Evolutionary conservation across 495 filamentous ascomycete species (phyloP).

Genomic region (Lasiosphaeria ovina): DNA sequence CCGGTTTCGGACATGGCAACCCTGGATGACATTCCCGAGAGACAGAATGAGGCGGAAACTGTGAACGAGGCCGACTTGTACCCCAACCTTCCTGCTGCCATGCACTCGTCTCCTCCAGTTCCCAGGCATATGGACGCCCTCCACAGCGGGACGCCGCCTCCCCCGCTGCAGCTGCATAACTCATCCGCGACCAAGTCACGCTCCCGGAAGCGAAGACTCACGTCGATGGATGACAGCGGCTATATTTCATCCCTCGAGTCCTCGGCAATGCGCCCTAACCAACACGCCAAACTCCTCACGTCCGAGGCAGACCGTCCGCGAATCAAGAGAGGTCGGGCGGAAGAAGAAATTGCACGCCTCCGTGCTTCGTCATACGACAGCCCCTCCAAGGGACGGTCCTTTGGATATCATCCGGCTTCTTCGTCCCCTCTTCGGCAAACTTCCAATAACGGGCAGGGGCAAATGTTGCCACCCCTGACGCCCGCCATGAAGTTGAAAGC

Average conservation of each 20-base stretch:
- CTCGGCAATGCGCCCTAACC: slow-evolving; percentile 72
- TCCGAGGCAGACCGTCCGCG: slow-evolving; percentile 74
- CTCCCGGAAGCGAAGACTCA: slow-evolving; percentile 68
- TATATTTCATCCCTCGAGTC: slow-evolving; percentile 98
- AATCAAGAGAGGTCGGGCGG: slow-evolving; percentile 82
- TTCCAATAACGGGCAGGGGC: slow-evolving; percentile 45
- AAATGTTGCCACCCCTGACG: slow-evolving; percentile 78
- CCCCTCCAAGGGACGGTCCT: slow-evolving; percentile 64
- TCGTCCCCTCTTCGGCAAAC: slow-evolving; percentile 61
- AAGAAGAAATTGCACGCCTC: slow-evolving; percentile 93
- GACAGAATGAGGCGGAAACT: slow-evolving; percentile 46
- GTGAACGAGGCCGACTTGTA: slow-evolving; percentile 56
- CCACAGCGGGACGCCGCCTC: slow-evolving; percentile 71
- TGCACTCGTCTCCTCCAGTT: slow-evolving; percentile 87
- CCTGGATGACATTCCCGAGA: slow-evolving; percentile 60
- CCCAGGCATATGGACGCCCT: slow-evolving; percentile 59
- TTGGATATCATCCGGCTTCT: slow-evolving; percentile 46
- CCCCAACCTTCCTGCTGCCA: slow-evolving; percentile 53
- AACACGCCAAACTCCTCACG: slow-evolving; percentile 59
- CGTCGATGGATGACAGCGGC: slow-evolving; percentile 85
- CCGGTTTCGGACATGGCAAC: slow-evolving; percentile 73
- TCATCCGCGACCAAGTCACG: slow-evolving; percentile 57
- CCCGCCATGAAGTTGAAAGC: slow-evolving; percentile 83
- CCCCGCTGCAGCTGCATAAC: slow-evolving; percentile 55
- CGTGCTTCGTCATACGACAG: slow-evolving; percentile 92